phyloP scores from a whole-genome alignment of 495 filamentous ascomycete genomes.

The Parathielavia appendiculata region DNA sequence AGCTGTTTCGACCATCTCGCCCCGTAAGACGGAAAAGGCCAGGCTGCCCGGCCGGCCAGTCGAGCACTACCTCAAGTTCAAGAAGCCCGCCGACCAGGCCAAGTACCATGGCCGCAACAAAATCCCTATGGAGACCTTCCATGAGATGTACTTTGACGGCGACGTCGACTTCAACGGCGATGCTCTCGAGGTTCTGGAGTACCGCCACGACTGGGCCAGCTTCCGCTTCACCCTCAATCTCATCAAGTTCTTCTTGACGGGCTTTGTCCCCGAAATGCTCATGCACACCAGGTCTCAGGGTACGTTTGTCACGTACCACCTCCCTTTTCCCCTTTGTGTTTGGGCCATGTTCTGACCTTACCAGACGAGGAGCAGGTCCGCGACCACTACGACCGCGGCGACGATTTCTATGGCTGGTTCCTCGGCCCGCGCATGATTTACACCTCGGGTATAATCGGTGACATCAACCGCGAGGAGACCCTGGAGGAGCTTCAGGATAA shows the following conservation, averaged over 20 bases:
- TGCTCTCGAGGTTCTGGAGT: slow-evolving; percentile 71
- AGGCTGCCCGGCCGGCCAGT: slow-evolving; percentile 69
- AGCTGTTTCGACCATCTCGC: slow-evolving; percentile 57
- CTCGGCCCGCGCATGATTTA: slow-evolving; percentile 89
- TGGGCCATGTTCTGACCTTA: slow-evolving; percentile 17
- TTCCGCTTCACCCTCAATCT: slow-evolving; percentile 71
- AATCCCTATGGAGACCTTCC: slow-evolving; percentile 82
- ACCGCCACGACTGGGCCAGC: slow-evolving; percentile 81
- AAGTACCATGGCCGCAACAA: slow-evolving; percentile 74
- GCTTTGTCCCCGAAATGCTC: slow-evolving; percentile 69
- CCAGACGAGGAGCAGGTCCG: slow-evolving; percentile 83
- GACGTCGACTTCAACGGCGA: slow-evolving; percentile 85
- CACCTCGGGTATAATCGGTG: slow-evolving; percentile 75
- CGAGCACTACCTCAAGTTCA: slow-evolving; percentile 81
- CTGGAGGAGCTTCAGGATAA: slow-evolving; percentile 87
- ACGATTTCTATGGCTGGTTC: slow-evolving; percentile 89
- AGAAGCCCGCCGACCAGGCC: slow-evolving; percentile 62
- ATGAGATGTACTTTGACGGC: slow-evolving; percentile 85
- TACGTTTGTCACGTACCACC: slow-evolving; percentile 27
- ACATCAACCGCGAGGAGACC: slow-evolving; percentile 67
- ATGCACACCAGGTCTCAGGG: slow-evolving; percentile 75
- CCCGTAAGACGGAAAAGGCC: slow-evolving; percentile 75
- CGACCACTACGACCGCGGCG: slow-evolving; percentile 80
- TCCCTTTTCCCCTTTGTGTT: not conserved
- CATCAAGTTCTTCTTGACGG: slow-evolving; percentile 42